These are phyloP conservation scores for Cocos nucifera DNA, from an alignment of 176 grass and related monocot genomes.

Conservation along the genomic window DNA sequence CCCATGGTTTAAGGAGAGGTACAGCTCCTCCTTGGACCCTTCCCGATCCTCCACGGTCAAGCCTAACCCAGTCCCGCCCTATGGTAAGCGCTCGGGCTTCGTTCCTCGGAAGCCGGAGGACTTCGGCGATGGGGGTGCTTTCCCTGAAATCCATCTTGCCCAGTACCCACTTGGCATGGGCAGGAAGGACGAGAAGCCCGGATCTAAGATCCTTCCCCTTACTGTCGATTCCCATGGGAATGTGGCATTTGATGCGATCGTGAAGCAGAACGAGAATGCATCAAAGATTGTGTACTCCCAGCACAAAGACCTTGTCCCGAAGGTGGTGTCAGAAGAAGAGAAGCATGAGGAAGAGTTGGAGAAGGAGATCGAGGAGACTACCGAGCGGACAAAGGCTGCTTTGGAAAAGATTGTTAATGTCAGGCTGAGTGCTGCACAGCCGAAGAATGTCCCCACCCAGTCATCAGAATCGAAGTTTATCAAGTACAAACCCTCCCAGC, in stretches of 20 bases:
- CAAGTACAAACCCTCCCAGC: constrained; percentile 95
- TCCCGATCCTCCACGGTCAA: constrained; percentile 13
- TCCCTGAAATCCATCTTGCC: constrained; percentile 86
- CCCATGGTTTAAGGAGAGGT: constrained; percentile 91
- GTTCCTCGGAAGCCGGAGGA: constrained; percentile 67
- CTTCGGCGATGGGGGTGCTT: constrained; percentile 78
- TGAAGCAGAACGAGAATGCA: constrained; percentile 94
- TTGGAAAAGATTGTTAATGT: constrained; percentile 93
- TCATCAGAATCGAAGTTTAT: constrained; percentile 87
- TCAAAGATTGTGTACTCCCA: constrained; percentile 88
- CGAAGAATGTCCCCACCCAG: constrained; percentile 76
- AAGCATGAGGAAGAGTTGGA: constrained; percentile 50
- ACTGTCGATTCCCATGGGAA: constrained; percentile 74
- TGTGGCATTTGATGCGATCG: constrained; percentile 87
- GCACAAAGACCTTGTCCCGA: constrained; percentile 82
- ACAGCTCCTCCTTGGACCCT: constrained; percentile 31
- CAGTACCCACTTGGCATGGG: constrained; percentile 92
- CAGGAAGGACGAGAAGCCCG: constrained; percentile 66
- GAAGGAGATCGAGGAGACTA: constrained; percentile 74
- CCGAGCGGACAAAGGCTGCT: constrained; percentile 48
- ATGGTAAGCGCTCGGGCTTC: constrained; percentile 68
- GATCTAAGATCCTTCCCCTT: constrained; percentile 79
- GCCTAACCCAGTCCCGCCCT: constrained; percentile 36
- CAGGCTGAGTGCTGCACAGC: constrained; percentile 72
- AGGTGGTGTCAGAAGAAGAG: constrained; percentile 40